Evolutionary conservation across 345 rosid species (phyloP), one percentile per base, ranked within the genome.

Genomic region (Gossypium ekmanianum): DNA sequence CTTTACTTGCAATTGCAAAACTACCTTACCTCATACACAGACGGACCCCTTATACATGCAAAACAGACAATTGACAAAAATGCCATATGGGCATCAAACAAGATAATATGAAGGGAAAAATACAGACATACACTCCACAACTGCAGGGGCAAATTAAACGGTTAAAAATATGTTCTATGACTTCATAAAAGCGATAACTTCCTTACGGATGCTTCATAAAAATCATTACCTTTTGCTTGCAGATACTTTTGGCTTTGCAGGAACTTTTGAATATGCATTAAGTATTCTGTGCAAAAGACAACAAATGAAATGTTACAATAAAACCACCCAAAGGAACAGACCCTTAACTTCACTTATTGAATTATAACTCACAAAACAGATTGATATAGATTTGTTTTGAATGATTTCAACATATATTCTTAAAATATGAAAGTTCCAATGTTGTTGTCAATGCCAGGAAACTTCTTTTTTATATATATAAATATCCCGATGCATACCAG

Each of bases 181-280:
- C 34, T 64, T 52, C 7, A 20, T 10, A 54, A 63, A 18, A 41
- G 3, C 48, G 18, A 11, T 7, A 61, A 29, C 7, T 61, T 47
- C 55, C 56, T 48, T 50, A 77, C 52, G n/a, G 20, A 61, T 47
- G 66, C n/a, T 29, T 59, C 26, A 11, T 73, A 47, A 9, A 10
- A 51, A 48, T 41, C 39, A 71, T 78, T 80, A 88, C 91, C 91
- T 87, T 85, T 87, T 82, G 79, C 73, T 79, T 73, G 90, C 69
- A 48, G 87, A 54, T 68, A 76, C 82, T 56, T 81, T 86, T 73
- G 85, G 80, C 68, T 90, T 90, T 71, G 85, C 69, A 56, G 94
- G 94, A 76, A 84, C 83, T 81, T 90, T 90, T 59, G 90, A 80
- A 80, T 84, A 90, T 2, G 90, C 89, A 71, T 76, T 84, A 43